Conservation (phyloP, 768 basidiomycete genomes). For the Kwoniella bestiolae region DNA sequence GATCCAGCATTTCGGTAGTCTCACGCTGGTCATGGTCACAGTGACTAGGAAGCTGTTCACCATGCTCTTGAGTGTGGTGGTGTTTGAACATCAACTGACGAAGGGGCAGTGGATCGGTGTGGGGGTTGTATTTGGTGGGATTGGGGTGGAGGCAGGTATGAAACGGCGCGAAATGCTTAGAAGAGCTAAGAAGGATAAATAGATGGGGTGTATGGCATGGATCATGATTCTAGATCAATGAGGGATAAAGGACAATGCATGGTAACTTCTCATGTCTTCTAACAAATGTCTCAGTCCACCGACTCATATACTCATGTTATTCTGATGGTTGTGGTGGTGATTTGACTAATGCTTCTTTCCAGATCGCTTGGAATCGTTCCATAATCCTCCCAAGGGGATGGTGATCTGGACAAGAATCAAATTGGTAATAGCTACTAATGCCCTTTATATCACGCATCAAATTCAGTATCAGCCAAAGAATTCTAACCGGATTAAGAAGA, state of each 20-base stretch:
- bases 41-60: slow-evolving; percentile 96
- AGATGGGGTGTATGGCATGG: neutral
- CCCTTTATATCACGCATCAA: too few relatives aligned
- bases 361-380: slow-evolving; percentile 15
- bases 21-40: slow-evolving; percentile 72
- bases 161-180: slow-evolving; percentile 64
- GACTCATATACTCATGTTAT: too few relatives aligned
- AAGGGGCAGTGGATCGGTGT: slow-evolving; percentile 92
- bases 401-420: neutral
- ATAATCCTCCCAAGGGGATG: slow-evolving; percentile 1
- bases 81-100: slow-evolving; percentile 85
- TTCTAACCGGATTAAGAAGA: too few relatives aligned
- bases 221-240: neutral
- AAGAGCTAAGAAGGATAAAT: slow-evolving; percentile 38
- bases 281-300: too few relatives aligned
- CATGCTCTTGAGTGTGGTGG: slow-evolving; percentile 90
- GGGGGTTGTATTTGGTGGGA: slow-evolving; percentile 89
- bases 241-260: neutral
- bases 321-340: too few relatives aligned
- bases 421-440: slow-evolving; percentile 2
- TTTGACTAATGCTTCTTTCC: slow-evolving; percentile 4
- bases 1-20: slow-evolving; percentile 56
- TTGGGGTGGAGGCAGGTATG: slow-evolving; percentile 87
- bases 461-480: neutral
- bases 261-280: too few relatives aligned